Evolutionary conservation across 2,329 filamentous ascomycete species (phyloP).

Genomic region (Lachnellula willkommii): DNA sequence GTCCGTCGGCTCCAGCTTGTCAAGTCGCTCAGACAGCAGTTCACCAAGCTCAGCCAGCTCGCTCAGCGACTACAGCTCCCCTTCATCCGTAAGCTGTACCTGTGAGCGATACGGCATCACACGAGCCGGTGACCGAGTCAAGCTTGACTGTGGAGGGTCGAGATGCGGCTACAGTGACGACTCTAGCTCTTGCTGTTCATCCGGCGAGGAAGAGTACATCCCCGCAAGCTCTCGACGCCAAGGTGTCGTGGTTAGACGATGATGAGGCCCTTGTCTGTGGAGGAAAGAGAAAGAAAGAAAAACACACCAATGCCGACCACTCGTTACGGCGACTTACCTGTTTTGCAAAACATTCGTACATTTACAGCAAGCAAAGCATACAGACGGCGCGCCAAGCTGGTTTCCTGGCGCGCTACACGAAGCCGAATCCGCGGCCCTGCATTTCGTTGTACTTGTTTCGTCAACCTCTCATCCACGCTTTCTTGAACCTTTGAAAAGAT

Average conservation of each 20-base stretch:
- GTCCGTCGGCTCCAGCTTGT: conserved; percentile 65
- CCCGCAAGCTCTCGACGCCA: conserved; percentile 55
- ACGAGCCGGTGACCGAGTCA: conserved; percentile 84
- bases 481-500: conserved; percentile 5
- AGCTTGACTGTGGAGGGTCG: conserved; percentile 88
- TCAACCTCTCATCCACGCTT: conserved; percentile 15
- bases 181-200: conserved; percentile 63
- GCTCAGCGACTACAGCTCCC: conserved; percentile 74
- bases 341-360: conserved; percentile 7
- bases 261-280: conserved; percentile 7
- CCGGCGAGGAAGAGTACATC: conserved; percentile 57
- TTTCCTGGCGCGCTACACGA: conserved; percentile 22
- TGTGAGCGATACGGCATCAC: conserved; percentile 98
- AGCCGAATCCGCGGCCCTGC: conserved; percentile 30
- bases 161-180: conserved; percentile 80
- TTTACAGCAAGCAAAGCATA: conserved; percentile 12
- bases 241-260: conserved; percentile 52
- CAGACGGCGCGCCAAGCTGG: conserved; percentile 23
- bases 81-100: conserved; percentile 74
- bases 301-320: conserved; percentile 18
- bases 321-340: conserved; percentile 26
- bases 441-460: conserved; percentile 22
- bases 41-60: conserved; percentile 61
- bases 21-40: conserved; percentile 68
- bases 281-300: conserved; percentile 10